Evolutionary conservation across 306 rosid species (phyloP).

Genomic region (Amphicarpaea edgeworthii): DNA sequence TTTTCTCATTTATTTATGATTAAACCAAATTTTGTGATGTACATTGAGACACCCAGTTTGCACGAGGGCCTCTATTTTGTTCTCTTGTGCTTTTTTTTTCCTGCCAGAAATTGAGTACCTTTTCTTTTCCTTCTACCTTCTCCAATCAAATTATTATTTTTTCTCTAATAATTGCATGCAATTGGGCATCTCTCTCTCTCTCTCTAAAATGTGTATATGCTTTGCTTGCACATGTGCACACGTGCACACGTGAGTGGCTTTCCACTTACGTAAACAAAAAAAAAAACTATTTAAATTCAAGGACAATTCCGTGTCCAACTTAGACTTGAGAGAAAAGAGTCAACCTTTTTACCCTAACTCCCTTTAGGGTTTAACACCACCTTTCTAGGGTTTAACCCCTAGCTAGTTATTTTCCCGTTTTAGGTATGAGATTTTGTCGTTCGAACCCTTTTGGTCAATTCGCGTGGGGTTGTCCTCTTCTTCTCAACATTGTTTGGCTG

Average conservation of each 20-base stretch:
- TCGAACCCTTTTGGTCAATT: constrained; percentile 36
- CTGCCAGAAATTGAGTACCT: constrained; percentile 49
- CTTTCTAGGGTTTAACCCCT: background rate
- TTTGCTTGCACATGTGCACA: no score
- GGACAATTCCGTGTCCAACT: constrained; percentile 40
- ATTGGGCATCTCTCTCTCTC: background rate
- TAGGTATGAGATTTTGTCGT: constrained; percentile 23
- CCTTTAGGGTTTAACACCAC: background rate
- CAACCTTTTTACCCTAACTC: constrained; percentile 19
- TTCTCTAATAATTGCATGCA: constrained; percentile 51
- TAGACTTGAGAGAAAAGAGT: constrained; percentile 12
- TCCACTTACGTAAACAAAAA: constrained; percentile 28
- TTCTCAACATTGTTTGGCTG: constrained; percentile 27
- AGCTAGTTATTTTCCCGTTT: background rate
- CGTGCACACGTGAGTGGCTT: constrained; percentile 51
- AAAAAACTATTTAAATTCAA: constrained; percentile 1
- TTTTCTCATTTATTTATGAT: constrained; percentile 19
- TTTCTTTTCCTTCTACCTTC: constrained; percentile 27
- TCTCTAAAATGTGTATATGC: constrained; percentile 9
- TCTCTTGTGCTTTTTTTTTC: constrained; percentile 54
- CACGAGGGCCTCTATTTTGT: constrained; percentile 97
- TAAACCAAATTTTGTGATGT: constrained; percentile 60
- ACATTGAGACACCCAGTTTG: constrained; percentile 69
- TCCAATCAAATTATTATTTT: constrained; percentile 35
- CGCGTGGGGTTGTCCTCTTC: constrained; percentile 44